These are phyloP conservation scores for Tetrahymena thermophila DNA, from an alignment of 73 alveolate genomes.

Conservation along the genomic window DNA sequence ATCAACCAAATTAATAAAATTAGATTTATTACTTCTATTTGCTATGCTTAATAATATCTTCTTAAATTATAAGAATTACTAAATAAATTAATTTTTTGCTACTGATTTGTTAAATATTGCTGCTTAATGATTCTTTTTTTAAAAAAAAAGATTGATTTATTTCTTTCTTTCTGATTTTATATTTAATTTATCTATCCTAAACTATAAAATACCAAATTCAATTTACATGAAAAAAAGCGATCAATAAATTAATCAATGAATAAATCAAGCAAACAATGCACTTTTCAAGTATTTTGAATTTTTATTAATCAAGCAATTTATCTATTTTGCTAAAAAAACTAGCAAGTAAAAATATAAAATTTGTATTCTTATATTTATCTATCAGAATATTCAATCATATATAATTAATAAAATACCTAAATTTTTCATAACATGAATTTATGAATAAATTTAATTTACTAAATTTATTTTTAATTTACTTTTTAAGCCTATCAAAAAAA, in stretches of 20 bases:
- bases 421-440: not conserved
- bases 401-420: no score
- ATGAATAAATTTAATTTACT: not conserved
- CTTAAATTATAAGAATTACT: not conserved
- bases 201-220: not conserved
- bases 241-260: not conserved
- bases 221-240: not conserved
- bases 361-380: not conserved
- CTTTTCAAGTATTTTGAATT: not conserved
- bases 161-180: not conserved
- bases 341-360: not conserved
- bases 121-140: not conserved
- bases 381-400: no score
- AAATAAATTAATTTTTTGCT: not conserved
- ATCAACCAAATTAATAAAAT: not conserved
- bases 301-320: not conserved
- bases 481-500: not conserved
- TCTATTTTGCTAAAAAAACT: not conserved
- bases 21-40: not conserved
- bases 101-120: not conserved
- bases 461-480: not conserved
- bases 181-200: not conserved
- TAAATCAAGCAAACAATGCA: no score
- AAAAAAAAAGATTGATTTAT: not conserved
- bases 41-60: not conserved